Evolutionary conservation across 2,329 filamentous ascomycete species (phyloP), one percentile per base, ranked within the genome.

Genomic region (Colletotrichum brevisporum): DNA sequence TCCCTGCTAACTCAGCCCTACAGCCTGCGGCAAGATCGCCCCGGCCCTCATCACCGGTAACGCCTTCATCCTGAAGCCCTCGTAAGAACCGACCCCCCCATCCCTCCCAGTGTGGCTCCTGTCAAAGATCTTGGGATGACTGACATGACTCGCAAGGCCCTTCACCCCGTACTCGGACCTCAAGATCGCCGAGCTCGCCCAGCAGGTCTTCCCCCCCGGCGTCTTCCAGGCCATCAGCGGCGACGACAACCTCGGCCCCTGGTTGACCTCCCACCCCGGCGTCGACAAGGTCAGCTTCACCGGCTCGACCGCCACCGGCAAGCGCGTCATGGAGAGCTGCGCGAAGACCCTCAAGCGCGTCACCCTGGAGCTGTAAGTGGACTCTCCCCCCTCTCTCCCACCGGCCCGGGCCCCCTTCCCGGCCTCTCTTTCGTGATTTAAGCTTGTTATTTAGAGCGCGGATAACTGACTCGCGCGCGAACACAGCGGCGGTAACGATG

Each of bases 261-360:
- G 83, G 83, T 76, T 91, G 59, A 90, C 88, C 0, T 77, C 75
- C n/a, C 89, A 91, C 73, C 87, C 88, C 0, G 86, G 83, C 21
- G 84, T 91, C 63, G 83, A 85, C 65, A 91, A 90, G 82, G 86
- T 92, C 75, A 84, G 82, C 72, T 92, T 92, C 78, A 91, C 90
- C 0, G 89, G 90, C 3, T 90, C 87, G 12, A 87, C 83, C 6
- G 81, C 82, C 0, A 90, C 87, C 0, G 89, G 89, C 10, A 90
- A 90, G 81, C 85, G 84, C 76, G 86, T 91, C 62, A 86, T 89
- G 83, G 83, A 83, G 63, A 84, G 82, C n/a, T 84, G 83, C 60
- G 81, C 85, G 26, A 83, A 84, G 75, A 89, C 87, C 0, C 78
- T 91, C 27, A 91, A 90, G 82, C 81, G 88, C 48, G 83, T 89